Evolutionary conservation across 1,139 yeast species (phyloP), one percentile per base, ranked within the genome.

Genomic region (Geotrichum phurueaensis): DNA sequence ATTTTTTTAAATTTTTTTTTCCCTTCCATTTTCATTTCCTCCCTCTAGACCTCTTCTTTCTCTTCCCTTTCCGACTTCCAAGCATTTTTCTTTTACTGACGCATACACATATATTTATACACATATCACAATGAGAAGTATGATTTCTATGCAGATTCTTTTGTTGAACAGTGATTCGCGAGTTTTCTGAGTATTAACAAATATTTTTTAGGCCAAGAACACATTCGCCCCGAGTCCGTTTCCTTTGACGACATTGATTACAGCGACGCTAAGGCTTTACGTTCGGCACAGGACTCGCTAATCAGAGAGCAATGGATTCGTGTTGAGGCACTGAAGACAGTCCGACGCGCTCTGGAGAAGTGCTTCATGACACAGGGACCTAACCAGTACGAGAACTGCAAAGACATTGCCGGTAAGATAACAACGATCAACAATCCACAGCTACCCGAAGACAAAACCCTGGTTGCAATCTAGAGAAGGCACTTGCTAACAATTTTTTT

Each of bases 221-320:
- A 86, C 75, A 75, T 76, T 69, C 82, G 89, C 76, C 86, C 89
- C 59, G 89, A 86, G 68, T 80, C 84, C 69, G 94, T 87, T 65
- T 88, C 96, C 50, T 89, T 89, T 70, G 96, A 89, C 75, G 90
- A 86, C 67, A 87, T 89, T 65, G 89, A 87, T 76, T 89, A 89
- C 75, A 81, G 81, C 68, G 84, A 88, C 74, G 80, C 81, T 64
- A 75, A 78, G 47, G 85, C 84, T 66, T 82, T 89, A 57, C 83
- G 84, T 61, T 79, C 81, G 58, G 96, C 96, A 36, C 89, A 91
- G 78, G 84, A 83, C 66, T 82, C 94, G 53, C 79, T 87, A 82
- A 70, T 87, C 62, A 84, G 91, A 73, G 96, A 89, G 74, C 95
- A 89, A 72, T 87, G 87, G 83, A 82, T 89, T 68, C 84, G 89